A percentile compares a stretch with the other conserved stretches of the same genome.
phyloP scores from a whole-genome alignment of 805 yeast species.

The Sugiyamaella mastotermitis region DNA sequence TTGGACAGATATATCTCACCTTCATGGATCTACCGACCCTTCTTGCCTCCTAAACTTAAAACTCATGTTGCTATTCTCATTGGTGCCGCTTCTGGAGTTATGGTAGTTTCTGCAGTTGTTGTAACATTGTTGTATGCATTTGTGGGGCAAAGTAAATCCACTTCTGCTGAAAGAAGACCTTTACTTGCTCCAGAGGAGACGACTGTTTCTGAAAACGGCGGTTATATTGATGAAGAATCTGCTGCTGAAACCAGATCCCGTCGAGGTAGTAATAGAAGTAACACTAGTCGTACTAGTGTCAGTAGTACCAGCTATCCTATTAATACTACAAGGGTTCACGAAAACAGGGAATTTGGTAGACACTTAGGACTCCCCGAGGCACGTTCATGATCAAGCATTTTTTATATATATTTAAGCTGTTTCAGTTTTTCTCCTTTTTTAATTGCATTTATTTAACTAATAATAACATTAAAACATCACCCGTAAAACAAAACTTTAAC shows the following conservation, averaged over 20 bases:
- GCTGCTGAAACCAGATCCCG: not conserved
- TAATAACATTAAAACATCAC: too few relatives aligned
- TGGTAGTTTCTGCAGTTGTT: slow-evolving; percentile 15
- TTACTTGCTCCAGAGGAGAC: slow-evolving; percentile 6
- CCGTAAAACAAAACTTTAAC: too few relatives aligned
- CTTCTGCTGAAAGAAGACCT: slow-evolving; percentile 10
- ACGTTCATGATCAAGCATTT: not conserved
- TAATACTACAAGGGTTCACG: slow-evolving; percentile 22
- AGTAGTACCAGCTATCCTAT: slow-evolving; percentile 19
- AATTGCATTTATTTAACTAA: not conserved
- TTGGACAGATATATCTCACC: slow-evolving; percentile 30
- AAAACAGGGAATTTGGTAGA: slow-evolving; percentile 26
- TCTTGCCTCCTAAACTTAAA: slow-evolving; percentile 26
- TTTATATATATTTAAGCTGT: too few relatives aligned
- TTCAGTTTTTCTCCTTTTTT: not conserved
- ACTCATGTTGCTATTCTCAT: slow-evolving; percentile 27
- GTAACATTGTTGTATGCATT: slow-evolving; percentile 11
- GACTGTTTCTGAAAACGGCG: not conserved
- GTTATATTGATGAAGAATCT: not conserved
- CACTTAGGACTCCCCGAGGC: slow-evolving; percentile 23
- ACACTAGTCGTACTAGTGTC: not conserved
- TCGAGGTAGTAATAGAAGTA: not conserved
- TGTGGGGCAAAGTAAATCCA: slow-evolving; percentile 9
- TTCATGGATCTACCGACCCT: slow-evolving; percentile 25
- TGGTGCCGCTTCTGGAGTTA: slow-evolving; percentile 27